Conservation (phyloP, 345 rosid genomes). For the Durio zibethinus region DNA sequence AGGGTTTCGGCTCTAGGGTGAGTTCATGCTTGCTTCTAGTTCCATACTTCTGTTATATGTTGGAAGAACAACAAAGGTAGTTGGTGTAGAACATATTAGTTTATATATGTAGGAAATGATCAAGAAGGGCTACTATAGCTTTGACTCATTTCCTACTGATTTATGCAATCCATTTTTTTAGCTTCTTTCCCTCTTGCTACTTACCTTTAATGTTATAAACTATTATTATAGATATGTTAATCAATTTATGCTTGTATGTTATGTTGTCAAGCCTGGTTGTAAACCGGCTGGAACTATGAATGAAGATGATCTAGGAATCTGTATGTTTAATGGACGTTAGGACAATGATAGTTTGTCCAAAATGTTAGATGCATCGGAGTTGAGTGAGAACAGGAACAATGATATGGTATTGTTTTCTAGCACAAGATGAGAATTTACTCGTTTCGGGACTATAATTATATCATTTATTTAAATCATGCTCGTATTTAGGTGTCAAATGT, state of each 20-base stretch:
- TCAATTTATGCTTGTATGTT: background rate
- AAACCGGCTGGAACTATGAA: background rate
- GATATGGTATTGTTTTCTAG: background rate
- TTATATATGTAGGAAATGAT: background rate
- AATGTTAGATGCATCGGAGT: background rate
- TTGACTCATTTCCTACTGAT: background rate
- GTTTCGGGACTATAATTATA: background rate
- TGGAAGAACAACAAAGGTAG: conserved; percentile 8
- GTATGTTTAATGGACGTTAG: background rate
- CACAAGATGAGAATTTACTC: background rate
- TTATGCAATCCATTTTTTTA: background rate
- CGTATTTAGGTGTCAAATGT: background rate
- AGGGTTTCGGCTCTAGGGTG: background rate
- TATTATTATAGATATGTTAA: background rate
- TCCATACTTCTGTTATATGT: background rate
- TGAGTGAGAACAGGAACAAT: background rate
- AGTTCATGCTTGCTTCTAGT: background rate
- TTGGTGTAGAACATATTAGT: background rate
- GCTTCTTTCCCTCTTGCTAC: background rate
- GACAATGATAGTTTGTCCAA: background rate
- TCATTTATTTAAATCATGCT: background rate
- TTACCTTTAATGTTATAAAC: background rate
- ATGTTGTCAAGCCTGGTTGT: background rate
- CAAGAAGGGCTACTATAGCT: background rate
- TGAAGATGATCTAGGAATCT: background rate